These are phyloP conservation scores for Lasiodiplodia sp. DNA, from an alignment of 2,329 filamentous ascomycete species.

Conservation along the genomic window DNA sequence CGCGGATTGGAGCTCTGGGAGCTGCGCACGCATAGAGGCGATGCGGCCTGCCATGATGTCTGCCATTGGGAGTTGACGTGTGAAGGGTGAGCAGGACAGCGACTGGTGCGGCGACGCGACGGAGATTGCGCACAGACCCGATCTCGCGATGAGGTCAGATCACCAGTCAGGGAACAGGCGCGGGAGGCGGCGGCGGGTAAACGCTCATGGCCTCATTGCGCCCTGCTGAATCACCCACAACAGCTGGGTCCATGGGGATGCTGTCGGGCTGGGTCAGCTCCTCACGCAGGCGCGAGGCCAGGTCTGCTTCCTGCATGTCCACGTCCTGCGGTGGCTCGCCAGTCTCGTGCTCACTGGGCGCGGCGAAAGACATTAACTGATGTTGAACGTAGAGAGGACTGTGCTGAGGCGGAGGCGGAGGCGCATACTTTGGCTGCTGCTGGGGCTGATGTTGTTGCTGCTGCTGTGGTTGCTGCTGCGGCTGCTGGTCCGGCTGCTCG, in stretches of 20 bases:
- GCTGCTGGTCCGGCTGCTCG: conserved; percentile 11
- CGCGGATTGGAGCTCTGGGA: conserved; percentile 44
- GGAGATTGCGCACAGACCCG: conserved; percentile 27
- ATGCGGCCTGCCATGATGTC: conserved; percentile 44
- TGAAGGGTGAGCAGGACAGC: background rate
- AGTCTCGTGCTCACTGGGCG: conserved; percentile 23
- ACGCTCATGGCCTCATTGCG: conserved; percentile 22
- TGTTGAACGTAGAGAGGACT: conserved; percentile 20
- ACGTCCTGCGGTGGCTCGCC: conserved; percentile 23
- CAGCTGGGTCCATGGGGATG: conserved; percentile 17
- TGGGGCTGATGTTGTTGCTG: conserved; percentile 1
- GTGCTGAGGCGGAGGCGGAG: conserved; percentile 25
- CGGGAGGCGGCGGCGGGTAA: conserved; percentile 28
- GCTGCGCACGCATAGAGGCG: conserved; percentile 35
- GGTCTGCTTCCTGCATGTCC: conserved; percentile 22
- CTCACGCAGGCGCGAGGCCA: conserved; percentile 16
- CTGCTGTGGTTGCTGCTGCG: background rate
- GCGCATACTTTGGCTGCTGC: conserved; percentile 27
- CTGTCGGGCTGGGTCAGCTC: conserved; percentile 20
- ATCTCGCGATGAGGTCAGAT: conserved; percentile 24
- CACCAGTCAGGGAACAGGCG: conserved; percentile 26
- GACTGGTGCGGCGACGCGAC: conserved; percentile 17
- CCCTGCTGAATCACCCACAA: conserved; percentile 21
- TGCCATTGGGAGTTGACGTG: conserved; percentile 30
- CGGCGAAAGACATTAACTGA: conserved; percentile 22